Percentiles rank a stretch among this genome's conserved stretches.
These are phyloP conservation scores for Podospora sp. DNA, from an alignment of 495 filamentous ascomycete genomes.

Conservation along the genomic window DNA sequence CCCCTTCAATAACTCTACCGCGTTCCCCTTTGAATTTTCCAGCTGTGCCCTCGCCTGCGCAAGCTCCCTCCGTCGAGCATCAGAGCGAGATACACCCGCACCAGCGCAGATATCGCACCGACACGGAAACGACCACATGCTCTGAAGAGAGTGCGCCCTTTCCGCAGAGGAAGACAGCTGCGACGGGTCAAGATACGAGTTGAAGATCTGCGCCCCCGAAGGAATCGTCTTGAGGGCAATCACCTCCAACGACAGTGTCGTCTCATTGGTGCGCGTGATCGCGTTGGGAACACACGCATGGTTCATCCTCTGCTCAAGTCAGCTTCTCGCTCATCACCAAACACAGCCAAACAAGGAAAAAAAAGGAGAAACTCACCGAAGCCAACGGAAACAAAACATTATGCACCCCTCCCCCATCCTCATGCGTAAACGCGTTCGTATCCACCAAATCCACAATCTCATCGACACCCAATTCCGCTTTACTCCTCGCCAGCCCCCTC, in stretches of 20 bases:
- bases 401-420: constrained; percentile 12
- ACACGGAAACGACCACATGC: constrained; percentile 8
- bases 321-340: neutral
- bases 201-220: neutral
- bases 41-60: neutral
- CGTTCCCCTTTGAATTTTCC: neutral
- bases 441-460: constrained; percentile 19
- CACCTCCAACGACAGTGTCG: constrained; percentile 2
- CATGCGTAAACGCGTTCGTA: constrained; percentile 20
- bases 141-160: neutral
- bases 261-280: constrained; percentile 7
- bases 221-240: constrained; percentile 4
- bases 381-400: constrained; percentile 17
- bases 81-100: neutral
- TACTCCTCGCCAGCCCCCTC: constrained; percentile 9
- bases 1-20: neutral
- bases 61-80: constrained; percentile 6
- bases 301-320: constrained; percentile 18
- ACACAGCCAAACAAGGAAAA: neutral
- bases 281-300: constrained; percentile 17
- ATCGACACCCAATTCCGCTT: neutral
- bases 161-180: neutral
- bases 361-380: constrained; percentile 17
- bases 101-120: constrained; percentile 10
- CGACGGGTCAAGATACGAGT: constrained; percentile 14